Conservation (phyloP, 2,329 filamentous ascomycete genomes). For the Ceratocystis diversiconidia region DNA sequence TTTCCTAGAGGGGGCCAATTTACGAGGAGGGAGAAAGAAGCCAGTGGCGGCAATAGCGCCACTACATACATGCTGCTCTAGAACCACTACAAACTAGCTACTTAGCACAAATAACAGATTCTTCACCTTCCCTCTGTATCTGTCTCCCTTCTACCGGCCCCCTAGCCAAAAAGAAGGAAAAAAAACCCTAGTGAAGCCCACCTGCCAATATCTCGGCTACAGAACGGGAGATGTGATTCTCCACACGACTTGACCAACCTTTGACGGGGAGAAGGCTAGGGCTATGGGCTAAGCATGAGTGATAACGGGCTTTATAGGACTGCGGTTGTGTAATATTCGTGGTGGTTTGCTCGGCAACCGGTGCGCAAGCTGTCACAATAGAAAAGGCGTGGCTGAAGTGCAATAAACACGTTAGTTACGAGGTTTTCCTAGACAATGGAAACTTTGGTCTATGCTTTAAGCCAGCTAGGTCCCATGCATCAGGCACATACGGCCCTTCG, state of each 20-base stretch:
- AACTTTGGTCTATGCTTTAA: background rate
- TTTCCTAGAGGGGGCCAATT: background rate
- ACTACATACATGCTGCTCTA: background rate
- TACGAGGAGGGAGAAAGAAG: background rate
- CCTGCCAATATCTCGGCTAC: slow-evolving; percentile 5
- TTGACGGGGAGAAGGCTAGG: background rate
- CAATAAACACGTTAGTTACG: background rate
- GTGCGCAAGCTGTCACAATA: background rate
- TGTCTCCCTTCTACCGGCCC: background rate
- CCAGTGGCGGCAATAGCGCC: background rate
- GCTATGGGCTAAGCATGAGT: background rate
- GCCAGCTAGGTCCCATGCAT: background rate
- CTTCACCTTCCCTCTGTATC: background rate
- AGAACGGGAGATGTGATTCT: background rate
- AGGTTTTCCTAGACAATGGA: background rate
- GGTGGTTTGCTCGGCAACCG: background rate
- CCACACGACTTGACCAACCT: background rate
- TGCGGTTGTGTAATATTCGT: background rate
- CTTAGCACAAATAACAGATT: background rate
- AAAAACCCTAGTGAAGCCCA: background rate
- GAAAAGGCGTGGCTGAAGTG: background rate
- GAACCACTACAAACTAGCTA: background rate
- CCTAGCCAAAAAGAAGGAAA: background rate
- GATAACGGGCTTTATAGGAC: background rate
- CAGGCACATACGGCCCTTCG: background rate